Base-by-base conservation (phyloP, 1,139 yeast genomes). In the Nakaseomyces kungkrabaensis region DNA sequence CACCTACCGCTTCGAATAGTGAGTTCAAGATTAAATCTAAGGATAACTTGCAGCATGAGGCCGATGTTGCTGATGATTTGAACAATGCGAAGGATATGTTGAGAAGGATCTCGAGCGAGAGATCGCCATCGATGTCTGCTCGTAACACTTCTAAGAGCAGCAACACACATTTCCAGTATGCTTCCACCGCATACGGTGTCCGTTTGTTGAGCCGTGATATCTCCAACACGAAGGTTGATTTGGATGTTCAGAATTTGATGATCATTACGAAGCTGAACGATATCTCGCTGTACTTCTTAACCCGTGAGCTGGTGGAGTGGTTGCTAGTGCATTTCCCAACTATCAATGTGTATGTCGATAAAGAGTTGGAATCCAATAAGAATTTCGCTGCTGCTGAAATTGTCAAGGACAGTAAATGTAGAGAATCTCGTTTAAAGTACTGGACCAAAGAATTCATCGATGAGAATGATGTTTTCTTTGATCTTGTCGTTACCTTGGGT, bases 131-230 rank as follows among this genome's bases (percentile, higher is more conserved):
- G 22, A 47, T 29, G 37, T 36, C 45, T 17, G 27, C 45, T 7
- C 33, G 42, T 24, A 48, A 45, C 33, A 24, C 44, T 9, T 36
- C 48, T 37, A 25, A 47, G 46, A 46, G 50, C 9, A 52, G 54
- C 25, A 76, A 75, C 52, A 79, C 87, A 1, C 92, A 85, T 65
- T 80, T 85, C 7, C 85, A 83, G 60, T 69, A 82, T 58, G 87
- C 92, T 3, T 85, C 87, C 59, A 85, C 95, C 1, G 95, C 95
- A 3, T 85, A 87, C 58, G 94, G 92, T 2, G 95, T 87, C 1
- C 73, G 96, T 46, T 77, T 84, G 72, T 72, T 87, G 53, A 88
- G 92, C 24, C 82, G 82, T 56, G 85, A 84, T 63, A 71, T 87
- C 42, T 77, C 84, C 45, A 78, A 80, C 57, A 89, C 95, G 5